phyloP scores from a whole-genome alignment of 2,329 filamentous ascomycete genomes.

The Diplodia sapinea region DNA sequence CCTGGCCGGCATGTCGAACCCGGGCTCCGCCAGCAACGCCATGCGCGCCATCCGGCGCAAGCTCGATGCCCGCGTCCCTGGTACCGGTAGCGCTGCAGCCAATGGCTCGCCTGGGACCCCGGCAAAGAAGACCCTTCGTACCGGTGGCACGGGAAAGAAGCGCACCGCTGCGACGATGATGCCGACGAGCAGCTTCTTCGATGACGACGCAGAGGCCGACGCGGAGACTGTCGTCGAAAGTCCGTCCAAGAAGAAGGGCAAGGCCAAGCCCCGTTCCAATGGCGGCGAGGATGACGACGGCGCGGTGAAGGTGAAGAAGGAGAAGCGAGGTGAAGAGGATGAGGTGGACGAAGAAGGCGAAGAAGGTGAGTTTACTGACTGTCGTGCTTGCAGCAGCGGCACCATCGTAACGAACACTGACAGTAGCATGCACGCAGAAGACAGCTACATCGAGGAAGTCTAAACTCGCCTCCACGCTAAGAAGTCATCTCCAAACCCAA shows the following conservation, averaged over 20 bases:
- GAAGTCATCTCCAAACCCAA: not conserved
- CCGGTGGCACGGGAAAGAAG: slow-evolving; percentile 5
- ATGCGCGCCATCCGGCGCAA: slow-evolving; percentile 47
- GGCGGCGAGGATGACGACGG: not conserved
- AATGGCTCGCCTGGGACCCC: slow-evolving; percentile 8
- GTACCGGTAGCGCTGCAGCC: not conserved
- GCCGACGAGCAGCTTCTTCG: not conserved
- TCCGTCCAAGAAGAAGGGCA: slow-evolving; percentile 5
- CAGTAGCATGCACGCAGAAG: not conserved
- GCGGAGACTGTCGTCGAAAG: not conserved
- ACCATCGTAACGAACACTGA: not conserved
- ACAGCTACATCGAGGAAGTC: not conserved
- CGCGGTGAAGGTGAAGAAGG: slow-evolving; percentile 36
- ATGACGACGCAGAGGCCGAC: not conserved
- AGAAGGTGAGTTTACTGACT: not conserved
- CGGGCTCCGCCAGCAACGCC: slow-evolving; percentile 46
- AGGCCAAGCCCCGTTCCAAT: not conserved
- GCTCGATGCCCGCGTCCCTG: slow-evolving; percentile 34
- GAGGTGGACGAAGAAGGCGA: slow-evolving; percentile 31
- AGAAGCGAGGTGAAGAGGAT: slow-evolving; percentile 33
- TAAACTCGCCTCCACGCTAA: not conserved
- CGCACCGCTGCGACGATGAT: not conserved
- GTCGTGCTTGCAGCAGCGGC: not conserved
- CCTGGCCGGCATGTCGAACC: slow-evolving; percentile 46
- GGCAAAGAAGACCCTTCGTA: slow-evolving; percentile 7